These are phyloP conservation scores for Penicillium sp. DNA, from an alignment of 2,329 filamentous ascomycete genomes.

Conservation along the genomic window DNA sequence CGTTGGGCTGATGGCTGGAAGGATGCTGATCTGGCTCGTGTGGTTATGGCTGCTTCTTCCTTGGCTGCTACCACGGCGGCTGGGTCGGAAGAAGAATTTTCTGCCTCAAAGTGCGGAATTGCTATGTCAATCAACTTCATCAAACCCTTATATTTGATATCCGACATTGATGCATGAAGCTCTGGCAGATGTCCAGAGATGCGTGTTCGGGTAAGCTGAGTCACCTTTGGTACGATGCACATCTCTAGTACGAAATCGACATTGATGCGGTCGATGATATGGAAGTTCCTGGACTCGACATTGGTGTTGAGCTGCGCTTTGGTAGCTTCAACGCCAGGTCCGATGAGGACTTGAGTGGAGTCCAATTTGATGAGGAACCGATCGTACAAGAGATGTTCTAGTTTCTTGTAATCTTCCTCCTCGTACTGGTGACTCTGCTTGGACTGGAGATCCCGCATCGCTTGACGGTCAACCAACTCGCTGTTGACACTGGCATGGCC, in stretches of 20 bases:
- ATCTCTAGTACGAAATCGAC: constrained; percentile 95
- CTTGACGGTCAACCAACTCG: constrained; percentile 88
- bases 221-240: constrained; percentile 93
- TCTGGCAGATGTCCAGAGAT: constrained; percentile 90
- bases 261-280: constrained; percentile 95
- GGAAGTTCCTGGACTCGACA: constrained; percentile 68
- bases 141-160: constrained; percentile 92
- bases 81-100: constrained; percentile 40
- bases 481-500: constrained; percentile 94
- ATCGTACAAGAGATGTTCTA: constrained; percentile 96
- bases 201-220: constrained; percentile 86
- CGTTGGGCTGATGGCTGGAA: constrained; percentile 71
- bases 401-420: constrained; percentile 79
- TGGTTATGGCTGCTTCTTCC: constrained; percentile 30
- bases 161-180: constrained; percentile 86
- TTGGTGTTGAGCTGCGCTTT: constrained; percentile 73
- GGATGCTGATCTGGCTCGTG: constrained; percentile 63
- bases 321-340: constrained; percentile 86
- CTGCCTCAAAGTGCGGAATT: constrained; percentile 73
- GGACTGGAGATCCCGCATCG: constrained; percentile 81
- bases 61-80: constrained; percentile 33
- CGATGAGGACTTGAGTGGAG: constrained; percentile 92
- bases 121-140: constrained; percentile 97
- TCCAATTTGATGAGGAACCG: constrained; percentile 90
- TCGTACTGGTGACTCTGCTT: constrained; percentile 87